Evolutionary conservation across 371 early-diverging fungal genomes (phyloP), one percentile per base, ranked within the genome.

Genomic region (Capillidium heterosporum): DNA sequence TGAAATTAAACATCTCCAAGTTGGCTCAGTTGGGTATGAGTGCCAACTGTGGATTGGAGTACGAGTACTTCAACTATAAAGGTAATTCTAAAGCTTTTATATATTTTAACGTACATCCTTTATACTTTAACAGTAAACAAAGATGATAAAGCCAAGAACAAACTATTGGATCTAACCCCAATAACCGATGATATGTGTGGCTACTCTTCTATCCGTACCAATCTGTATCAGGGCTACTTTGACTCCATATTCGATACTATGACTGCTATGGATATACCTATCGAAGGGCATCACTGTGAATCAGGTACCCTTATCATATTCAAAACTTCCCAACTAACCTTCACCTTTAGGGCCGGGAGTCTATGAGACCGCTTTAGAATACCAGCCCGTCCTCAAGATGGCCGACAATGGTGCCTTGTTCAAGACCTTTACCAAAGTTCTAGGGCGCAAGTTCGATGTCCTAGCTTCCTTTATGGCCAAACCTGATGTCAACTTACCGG

Each of bases 381-480:
- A 87, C 65, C 58, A 66, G 8, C 72, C 70, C 11, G 81, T 85
- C 0, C 61, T 76, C n/a, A 70, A 76, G 44, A 68, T 77, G 61
- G 84, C 81, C 7, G 90, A 90, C 65, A 72, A 76, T 49, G 87
- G 85, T 1, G 72, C 76, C 2, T 66, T 90, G 28, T 90, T 90
- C 71, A 90, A 90, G 59, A 77, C 77, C 15, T 66, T 77, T 0
- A 76, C 76, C 56, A 90, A 90, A 64, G 82, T 83, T 59, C 71
- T 87, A 15, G 87, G 81, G 0, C 47, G 81, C 31, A 69, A 78
- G 48, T 74, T 79, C 57, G 78, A 79, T 1, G 67, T 87, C 48
- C 79, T 83, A 70, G 71, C 87, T 7, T 78, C 80, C 0, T 90
- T 90, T 64, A 87, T 90, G 90, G 87, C 88, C 11, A 90, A 90